A percentile compares a stretch with the other conserved stretches of the same genome.
These are phyloP conservation scores for Leccinum subrobustum DNA, from an alignment of 1,284 basidiomycete species.

Conservation along the genomic window DNA sequence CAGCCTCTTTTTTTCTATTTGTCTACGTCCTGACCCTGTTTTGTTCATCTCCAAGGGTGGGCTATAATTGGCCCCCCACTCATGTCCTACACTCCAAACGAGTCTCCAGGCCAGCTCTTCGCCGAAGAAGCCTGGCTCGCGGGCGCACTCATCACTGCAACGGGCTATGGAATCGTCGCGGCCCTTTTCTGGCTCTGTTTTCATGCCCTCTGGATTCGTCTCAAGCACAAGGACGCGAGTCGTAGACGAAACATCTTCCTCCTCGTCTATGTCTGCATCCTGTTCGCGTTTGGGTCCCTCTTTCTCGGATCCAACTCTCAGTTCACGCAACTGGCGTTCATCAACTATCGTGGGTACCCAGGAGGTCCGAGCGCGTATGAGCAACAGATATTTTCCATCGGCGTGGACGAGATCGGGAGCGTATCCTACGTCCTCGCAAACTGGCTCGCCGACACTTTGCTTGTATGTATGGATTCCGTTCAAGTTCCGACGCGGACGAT, in stretches of 20 bases:
- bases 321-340: conserved; percentile 34
- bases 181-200: conserved; percentile 29
- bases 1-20: background rate
- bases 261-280: conserved; percentile 25
- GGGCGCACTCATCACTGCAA: conserved; percentile 27
- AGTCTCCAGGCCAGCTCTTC: conserved; percentile 20
- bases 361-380: conserved; percentile 30
- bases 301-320: conserved; percentile 28
- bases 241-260: conserved; percentile 19
- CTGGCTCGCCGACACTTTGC: conserved; percentile 32
- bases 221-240: conserved; percentile 13
- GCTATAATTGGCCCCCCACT: conserved; percentile 1
- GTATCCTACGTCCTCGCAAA: conserved; percentile 29
- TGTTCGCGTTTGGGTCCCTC: conserved; percentile 33
- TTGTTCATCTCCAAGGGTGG: conserved; percentile 5
- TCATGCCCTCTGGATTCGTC: conserved; percentile 19
- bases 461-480: conserved; percentile 27
- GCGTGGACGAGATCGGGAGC: conserved; percentile 25
- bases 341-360: conserved; percentile 34
- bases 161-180: conserved; percentile 27
- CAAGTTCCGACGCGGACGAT: background rate
- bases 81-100: conserved; percentile 30
- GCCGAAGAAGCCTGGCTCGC: conserved; percentile 32
- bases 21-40: background rate
- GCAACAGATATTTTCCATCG: conserved; percentile 24